phyloP scores from a whole-genome alignment of 2,329 filamentous ascomycete species.

The Calonectria hawksworthii region DNA sequence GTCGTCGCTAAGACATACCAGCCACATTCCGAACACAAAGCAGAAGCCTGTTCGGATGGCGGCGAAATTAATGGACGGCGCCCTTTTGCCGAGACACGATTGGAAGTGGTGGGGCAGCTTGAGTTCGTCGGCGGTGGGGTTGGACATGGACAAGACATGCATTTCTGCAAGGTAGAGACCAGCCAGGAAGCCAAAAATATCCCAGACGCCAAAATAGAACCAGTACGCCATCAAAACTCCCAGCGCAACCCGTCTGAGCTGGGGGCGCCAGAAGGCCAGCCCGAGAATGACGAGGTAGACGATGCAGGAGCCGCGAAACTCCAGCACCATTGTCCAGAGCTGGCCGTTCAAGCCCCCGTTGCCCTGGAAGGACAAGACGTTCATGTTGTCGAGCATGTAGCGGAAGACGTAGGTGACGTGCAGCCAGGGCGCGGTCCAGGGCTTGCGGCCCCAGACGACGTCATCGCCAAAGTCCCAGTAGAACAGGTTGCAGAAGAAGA shows the following conservation, averaged over 20 bases:
- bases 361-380: slow-evolving; percentile 22
- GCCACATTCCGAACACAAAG: slow-evolving; percentile 26
- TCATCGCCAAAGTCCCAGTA: slow-evolving; percentile 27
- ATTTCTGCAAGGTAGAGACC: slow-evolving; percentile 29
- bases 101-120: slow-evolving; percentile 15
- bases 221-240: slow-evolving; percentile 20
- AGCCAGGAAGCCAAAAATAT: slow-evolving; percentile 23
- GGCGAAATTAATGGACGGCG: not conserved
- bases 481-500: slow-evolving; percentile 26
- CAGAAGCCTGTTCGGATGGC: slow-evolving; percentile 13
- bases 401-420: slow-evolving; percentile 29
- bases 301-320: slow-evolving; percentile 31
- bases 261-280: slow-evolving; percentile 25
- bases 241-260: slow-evolving; percentile 17
- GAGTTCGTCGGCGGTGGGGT: not conserved
- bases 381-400: slow-evolving; percentile 32
- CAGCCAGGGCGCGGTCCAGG: slow-evolving; percentile 28
- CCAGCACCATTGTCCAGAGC: slow-evolving; percentile 28
- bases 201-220: slow-evolving; percentile 31
- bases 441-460: slow-evolving; percentile 20
- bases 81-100: not conserved
- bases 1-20: slow-evolving; percentile 28
- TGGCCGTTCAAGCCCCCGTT: slow-evolving; percentile 29
- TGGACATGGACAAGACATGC: slow-evolving; percentile 13
- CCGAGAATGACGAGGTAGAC: slow-evolving; percentile 22